These are phyloP conservation scores for Nicotiana otophora DNA, from an alignment of 257 asterid genomes.

Conservation along the genomic window DNA sequence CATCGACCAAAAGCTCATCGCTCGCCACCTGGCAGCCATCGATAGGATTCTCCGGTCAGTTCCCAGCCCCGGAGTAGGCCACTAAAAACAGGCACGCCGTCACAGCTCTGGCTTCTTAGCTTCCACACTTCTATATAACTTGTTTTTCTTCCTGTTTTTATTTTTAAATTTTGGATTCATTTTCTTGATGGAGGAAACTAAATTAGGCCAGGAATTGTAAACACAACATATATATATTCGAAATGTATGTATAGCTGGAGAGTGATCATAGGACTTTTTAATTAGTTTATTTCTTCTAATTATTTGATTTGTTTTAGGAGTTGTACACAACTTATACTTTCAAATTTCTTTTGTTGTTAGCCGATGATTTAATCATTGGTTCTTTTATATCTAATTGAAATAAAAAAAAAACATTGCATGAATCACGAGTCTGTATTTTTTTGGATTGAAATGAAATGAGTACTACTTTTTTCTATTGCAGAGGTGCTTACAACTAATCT, in stretches of 20 bases:
- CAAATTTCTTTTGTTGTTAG: not conserved
- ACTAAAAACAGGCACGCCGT: conserved; percentile 17
- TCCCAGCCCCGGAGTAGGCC: conserved; percentile 61
- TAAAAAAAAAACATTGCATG: not conserved
- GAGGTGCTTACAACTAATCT: not conserved
- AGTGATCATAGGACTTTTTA: not conserved
- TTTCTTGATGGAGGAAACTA: not conserved
- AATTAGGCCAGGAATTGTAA: not conserved
- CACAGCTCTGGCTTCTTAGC: not conserved
- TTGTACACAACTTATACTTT: not conserved
- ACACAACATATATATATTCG: not conserved
- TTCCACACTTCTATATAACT: not conserved
- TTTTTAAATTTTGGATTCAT: conserved; percentile 5
- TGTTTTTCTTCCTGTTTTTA: conserved; percentile 1
- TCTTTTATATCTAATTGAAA: not conserved
- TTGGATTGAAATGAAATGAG: not conserved
- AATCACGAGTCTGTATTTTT: not conserved
- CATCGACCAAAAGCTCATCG: conserved; percentile 34
- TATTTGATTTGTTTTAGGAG: not conserved
- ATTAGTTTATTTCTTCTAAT: not conserved
- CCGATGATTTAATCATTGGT: not conserved
- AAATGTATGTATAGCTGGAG: conserved; percentile 7
- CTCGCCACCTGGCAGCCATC: conserved; percentile 40
- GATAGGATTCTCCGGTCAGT: conserved; percentile 49
- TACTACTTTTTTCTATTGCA: not conserved